Evolutionary conservation across 768 basidiomycete genomes (phyloP), one percentile per base, ranked within the genome.

Genomic region (Hygrocybe punicea): DNA sequence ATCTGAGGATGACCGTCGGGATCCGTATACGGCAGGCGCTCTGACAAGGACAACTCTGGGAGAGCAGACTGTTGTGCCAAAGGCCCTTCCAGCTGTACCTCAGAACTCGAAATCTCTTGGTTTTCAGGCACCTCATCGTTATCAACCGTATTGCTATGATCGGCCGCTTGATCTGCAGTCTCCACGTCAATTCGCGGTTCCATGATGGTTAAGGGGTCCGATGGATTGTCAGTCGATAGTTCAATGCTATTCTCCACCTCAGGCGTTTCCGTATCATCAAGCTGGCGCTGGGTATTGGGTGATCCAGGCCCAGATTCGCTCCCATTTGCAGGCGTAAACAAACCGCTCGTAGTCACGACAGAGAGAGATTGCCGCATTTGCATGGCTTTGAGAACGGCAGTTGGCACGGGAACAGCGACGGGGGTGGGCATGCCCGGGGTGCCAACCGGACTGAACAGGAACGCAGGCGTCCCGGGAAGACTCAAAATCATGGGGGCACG

Each of bases 241-340:
- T 29, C 29, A 8, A 29, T 29, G 8, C 29, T 29, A 29, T 29
- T 10, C 21, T 23, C 42, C 10, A 21, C 14, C 5, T 53, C 52
- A 9, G 25, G 11, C n/a, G 17, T 21, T 21, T 40, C 17, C 9
- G 34, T 40, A 8, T 6, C 25, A 10, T 33, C 50, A 6, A 36
- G 10, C n/a, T 23, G 8, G 2, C 7, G 6, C 6, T 34, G n/a
- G 21, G 3, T 7, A 29, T 29, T 14, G 11, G 37, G 37, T 2
- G 25, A 16, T 13, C 19, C 50, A 8, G 39, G 40, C 16, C 19
- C 57, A 46, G 57, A 53, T 6, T 19, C 44, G 19, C 8, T 37
- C 23, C 33, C 56, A 35, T 52, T 46, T 14, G 61, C 53, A 33
- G 78, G 75, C 0, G 75, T 76, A 62, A 78, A 78, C 59, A 78